Base-by-base conservation (phyloP, 208 protist genomes). In the Trypanosoma cruzi region DNA sequence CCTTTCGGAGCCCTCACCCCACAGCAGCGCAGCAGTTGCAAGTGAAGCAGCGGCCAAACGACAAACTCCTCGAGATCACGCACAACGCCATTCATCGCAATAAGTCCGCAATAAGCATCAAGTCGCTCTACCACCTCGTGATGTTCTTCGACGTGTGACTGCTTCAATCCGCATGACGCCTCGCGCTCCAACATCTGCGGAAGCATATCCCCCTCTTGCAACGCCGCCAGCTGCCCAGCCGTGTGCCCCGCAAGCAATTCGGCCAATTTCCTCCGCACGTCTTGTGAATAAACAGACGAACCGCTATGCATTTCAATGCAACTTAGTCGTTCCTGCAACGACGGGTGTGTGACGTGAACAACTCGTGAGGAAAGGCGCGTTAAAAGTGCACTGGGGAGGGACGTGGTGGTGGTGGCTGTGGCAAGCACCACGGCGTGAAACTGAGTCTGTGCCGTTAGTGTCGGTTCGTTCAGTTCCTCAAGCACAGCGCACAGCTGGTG, bases 1-100 rank as follows among this genome's bases (percentile, higher is more conserved):
- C 94, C 94, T 42, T 82, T 89, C 14, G 85, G 56, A 53, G 79
- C 84, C 4, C 71, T 75, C 13, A 96, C 72, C 24, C 60, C 36
- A 24, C 80, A 77, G 22, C 56, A 64, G 2, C 59, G 64, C 57
- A 94, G 68, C 28, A 85, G 62, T 1, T 22, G 14, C 6, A 85
- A 68, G 52, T 93, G 85, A 40, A 77, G 76, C 52, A 96, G 79
- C 40, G 92, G 89, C 87, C 87, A 94, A 75, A 96, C 84, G 0
- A 87, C 68, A 29, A 94, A 64, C 63, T 85, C 75, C 80, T 93
- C 86, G 75, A 96, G 66, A 29, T 73, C 71, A 52, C 69, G 44
- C 11, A 94, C 70, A 22, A 68, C 75, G 7, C 74, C 76, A 7
- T 79, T 64, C 18, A 96, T 49, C 57, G 81, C 86, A 68, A 90